Conservation (phyloP, 2,329 filamentous ascomycete species). For the Aureobasidium zeae region DNA sequence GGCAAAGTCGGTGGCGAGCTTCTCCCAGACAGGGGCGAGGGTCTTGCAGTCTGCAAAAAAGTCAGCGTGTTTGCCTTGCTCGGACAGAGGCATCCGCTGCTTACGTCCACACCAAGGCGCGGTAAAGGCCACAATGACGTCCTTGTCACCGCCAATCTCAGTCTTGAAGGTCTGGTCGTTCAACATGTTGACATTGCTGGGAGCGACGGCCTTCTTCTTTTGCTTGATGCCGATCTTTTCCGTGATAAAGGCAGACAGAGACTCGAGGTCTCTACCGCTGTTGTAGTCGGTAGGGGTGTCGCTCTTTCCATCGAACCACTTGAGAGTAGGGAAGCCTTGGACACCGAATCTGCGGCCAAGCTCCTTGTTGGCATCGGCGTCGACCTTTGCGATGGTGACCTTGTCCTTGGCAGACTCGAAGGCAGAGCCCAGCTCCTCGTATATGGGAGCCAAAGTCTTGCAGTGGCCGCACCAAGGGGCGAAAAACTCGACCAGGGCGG, state of each 20-base stretch:
- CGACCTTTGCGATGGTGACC: constrained; percentile 88
- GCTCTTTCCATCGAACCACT: constrained; percentile 95
- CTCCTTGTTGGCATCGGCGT: constrained; percentile 79
- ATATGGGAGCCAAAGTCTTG: constrained; percentile 91
- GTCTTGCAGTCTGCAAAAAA: constrained; percentile 75
- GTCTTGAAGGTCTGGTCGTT: constrained; percentile 70
- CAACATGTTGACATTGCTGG: constrained; percentile 70
- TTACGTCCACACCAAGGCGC: constrained; percentile 97
- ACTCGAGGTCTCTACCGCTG: constrained; percentile 79
- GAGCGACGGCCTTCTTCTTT: constrained; percentile 62
- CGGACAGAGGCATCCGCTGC: constrained; percentile 28
- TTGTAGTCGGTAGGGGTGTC: constrained; percentile 77
- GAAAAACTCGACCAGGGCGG: constrained; percentile 95
- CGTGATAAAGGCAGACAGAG: constrained; percentile 66
- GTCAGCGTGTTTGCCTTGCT: constrained; percentile 17
- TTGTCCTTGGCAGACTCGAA: constrained; percentile 67
- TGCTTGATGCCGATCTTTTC: constrained; percentile 80
- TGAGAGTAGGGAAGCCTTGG: constrained; percentile 92
- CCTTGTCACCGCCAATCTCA: constrained; percentile 71
- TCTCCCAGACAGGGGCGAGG: constrained; percentile 85
- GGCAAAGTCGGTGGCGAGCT: constrained; percentile 69
- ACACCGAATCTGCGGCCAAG: constrained; percentile 81
- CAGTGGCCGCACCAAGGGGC: constrained; percentile 99
- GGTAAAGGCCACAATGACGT: constrained; percentile 92
- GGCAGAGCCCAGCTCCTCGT: constrained; percentile 73